Conservation (phyloP, 164 flowering plant genomes). For the Liquidambar formosana region DNA sequence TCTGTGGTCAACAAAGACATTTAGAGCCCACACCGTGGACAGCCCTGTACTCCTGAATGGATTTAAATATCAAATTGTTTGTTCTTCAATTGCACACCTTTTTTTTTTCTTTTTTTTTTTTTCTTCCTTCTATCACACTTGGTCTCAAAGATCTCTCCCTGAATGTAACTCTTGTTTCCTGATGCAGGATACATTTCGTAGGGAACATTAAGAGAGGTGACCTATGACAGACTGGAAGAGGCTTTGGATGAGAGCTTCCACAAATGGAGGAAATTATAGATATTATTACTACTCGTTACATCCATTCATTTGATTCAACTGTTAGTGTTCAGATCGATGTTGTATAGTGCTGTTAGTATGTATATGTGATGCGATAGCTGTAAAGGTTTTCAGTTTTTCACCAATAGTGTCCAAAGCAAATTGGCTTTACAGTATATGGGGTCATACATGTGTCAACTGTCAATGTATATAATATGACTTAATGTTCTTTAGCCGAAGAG, state of each 20-base stretch:
- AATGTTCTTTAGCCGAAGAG: too few species aligned
- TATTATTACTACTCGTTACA: not conserved
- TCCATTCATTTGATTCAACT: not conserved
- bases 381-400: too few species aligned
- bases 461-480: too few species aligned
- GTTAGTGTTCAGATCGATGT: not conserved
- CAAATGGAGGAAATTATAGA: not conserved
- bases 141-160: not conserved
- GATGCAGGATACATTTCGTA: conserved; percentile 13
- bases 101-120: not conserved
- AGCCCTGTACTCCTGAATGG: too few species aligned
- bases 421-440: too few species aligned
- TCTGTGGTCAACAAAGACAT: too few species aligned
- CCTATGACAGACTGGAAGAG: not conserved
- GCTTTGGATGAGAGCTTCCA: not conserved
- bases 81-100: not conserved
- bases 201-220: conserved; percentile 12
- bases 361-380: too few species aligned
- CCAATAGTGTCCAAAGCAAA: too few species aligned
- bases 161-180: not conserved
- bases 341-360: too few species aligned
- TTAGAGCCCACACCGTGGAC: too few species aligned
- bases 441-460: too few species aligned
- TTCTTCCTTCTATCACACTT: too few species aligned
- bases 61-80: not conserved